Conservation (phyloP, 768 basidiomycete genomes). For the Russula emetica region DNA sequence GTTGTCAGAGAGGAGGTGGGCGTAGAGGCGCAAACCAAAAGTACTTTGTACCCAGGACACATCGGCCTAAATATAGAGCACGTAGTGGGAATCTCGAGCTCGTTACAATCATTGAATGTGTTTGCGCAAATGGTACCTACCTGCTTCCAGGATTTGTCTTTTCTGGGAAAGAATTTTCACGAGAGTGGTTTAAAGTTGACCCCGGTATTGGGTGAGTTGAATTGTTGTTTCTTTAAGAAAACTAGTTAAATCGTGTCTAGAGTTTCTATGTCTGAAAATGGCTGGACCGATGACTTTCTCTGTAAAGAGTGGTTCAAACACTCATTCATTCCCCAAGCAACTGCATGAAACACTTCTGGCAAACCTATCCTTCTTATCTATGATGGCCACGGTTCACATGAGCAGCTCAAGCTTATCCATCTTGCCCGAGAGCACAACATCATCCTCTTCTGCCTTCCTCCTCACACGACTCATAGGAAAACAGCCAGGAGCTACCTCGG, state of each 20-base stretch:
- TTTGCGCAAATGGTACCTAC: not conserved
- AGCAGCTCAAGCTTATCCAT: too few species aligned
- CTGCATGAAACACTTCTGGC: not conserved
- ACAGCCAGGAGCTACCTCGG: too few species aligned
- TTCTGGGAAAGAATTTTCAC: not conserved
- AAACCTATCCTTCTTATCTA: slow-evolving; percentile 12
- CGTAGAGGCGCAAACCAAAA: not conserved
- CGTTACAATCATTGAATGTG: slow-evolving; percentile 11
- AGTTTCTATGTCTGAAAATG: not conserved
- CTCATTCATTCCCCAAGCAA: slow-evolving; percentile 9
- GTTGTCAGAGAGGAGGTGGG: slow-evolving; percentile 2
- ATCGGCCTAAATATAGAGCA: not conserved
- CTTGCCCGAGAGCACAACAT: too few species aligned
- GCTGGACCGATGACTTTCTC: slow-evolving; percentile 7
- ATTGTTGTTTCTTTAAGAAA: too few species aligned
- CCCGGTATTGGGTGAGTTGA: not conserved
- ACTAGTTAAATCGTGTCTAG: too few species aligned
- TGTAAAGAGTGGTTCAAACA: slow-evolving; percentile 1
- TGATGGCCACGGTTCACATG: slow-evolving; percentile 14
- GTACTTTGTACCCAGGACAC: not conserved
- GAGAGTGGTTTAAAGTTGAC: not conserved
- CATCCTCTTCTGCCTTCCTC: too few species aligned
- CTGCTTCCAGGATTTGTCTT: not conserved
- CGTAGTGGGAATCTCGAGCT: slow-evolving; percentile 2
- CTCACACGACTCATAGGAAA: too few species aligned